A percentile compares a stretch with the other conserved stretches of the same genome.
Evolutionary conservation across 2,329 filamentous ascomycete genomes (phyloP).

Genomic region (Paracoccidioides brasiliensis): DNA sequence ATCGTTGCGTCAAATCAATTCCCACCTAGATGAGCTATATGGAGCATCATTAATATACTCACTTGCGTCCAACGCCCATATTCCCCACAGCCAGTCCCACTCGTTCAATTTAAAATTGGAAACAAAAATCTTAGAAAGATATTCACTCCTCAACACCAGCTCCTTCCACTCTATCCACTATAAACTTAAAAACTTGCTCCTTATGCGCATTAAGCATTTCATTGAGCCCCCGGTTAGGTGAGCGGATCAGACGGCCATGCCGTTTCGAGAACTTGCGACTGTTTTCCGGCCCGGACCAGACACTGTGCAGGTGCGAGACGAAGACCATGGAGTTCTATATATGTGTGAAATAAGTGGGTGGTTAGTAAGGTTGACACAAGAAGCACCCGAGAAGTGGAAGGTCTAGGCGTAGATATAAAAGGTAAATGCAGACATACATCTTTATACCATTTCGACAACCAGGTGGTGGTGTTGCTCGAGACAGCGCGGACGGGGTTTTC

Average conservation of each 20-base stretch:
- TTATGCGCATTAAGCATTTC: constrained; percentile 45
- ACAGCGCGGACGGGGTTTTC: constrained; percentile 62
- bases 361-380: constrained; percentile 2
- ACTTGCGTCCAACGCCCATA: no score
- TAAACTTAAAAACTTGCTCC: constrained; percentile 35
- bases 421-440: constrained; percentile 28
- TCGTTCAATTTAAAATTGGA: neutral
- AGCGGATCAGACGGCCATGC: constrained; percentile 42
- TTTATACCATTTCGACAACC: constrained; percentile 68
- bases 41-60: neutral
- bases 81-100: no score
- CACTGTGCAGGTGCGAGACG: constrained; percentile 59
- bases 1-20: neutral
- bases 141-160: neutral
- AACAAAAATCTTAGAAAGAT: neutral
- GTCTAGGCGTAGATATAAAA: neutral
- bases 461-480: constrained; percentile 59
- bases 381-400: neutral
- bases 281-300: constrained; percentile 55
- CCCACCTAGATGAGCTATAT: neutral
- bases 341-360: neutral
- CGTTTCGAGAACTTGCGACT: constrained; percentile 43
- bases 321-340: constrained; percentile 59
- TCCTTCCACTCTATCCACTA: constrained; percentile 27
- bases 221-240: constrained; percentile 34